Conservation (phyloP, 2,329 filamentous ascomycete species). For the Thelonectria rubi region DNA sequence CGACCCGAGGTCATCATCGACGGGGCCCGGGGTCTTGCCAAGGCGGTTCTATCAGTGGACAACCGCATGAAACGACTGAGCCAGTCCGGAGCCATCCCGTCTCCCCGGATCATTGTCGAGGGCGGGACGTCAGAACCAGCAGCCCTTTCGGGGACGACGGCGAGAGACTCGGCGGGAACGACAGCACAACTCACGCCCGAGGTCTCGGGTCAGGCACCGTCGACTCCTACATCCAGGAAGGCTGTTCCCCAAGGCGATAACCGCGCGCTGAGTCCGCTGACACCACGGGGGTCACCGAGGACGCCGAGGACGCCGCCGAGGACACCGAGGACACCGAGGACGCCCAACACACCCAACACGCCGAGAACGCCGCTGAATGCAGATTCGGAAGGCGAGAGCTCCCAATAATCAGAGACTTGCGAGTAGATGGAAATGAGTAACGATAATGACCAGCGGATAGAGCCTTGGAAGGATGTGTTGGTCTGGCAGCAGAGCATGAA, state of each 20-base stretch:
- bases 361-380: background rate
- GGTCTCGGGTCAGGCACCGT: background rate
- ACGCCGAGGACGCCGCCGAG: constrained; percentile 5
- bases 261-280: constrained; percentile 26
- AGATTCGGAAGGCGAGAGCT: background rate
- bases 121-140: constrained; percentile 30
- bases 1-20: constrained; percentile 55
- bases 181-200: constrained; percentile 2
- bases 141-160: constrained; percentile 42
- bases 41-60: constrained; percentile 50
- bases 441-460: background rate
- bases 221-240: constrained; percentile 25
- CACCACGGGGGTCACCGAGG: constrained; percentile 15
- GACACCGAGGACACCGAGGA: background rate
- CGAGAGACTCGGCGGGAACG: constrained; percentile 29
- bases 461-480: background rate
- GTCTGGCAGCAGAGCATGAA: background rate
- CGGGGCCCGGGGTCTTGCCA: constrained; percentile 54
- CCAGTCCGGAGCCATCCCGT: constrained; percentile 40
- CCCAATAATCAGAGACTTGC: background rate
- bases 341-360: background rate
- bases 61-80: constrained; percentile 46
- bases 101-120: constrained; percentile 48
- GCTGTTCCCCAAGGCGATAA: constrained; percentile 21
- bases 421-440: background rate